These are phyloP conservation scores for Nicotiana benthamiana DNA, from an alignment of 257 asterid species.

Conservation along the genomic window DNA sequence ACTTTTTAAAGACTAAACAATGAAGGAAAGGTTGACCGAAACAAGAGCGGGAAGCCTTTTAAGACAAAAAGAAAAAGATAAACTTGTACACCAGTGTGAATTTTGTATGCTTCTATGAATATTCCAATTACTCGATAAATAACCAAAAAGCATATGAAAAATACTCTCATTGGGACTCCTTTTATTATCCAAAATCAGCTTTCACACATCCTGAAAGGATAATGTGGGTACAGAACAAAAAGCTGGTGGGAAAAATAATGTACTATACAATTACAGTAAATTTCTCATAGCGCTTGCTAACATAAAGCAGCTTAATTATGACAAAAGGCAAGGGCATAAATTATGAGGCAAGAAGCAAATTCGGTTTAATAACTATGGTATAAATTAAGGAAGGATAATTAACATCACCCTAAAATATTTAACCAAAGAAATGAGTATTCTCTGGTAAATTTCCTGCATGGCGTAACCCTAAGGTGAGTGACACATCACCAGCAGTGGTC, in stretches of 20 bases:
- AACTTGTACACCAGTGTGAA: background rate
- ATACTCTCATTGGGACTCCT: background rate
- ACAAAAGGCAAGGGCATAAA: background rate
- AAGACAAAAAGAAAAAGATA: background rate
- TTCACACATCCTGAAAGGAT: background rate
- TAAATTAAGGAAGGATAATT: background rate
- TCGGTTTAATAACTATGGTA: background rate
- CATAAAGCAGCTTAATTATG: constrained; percentile 3
- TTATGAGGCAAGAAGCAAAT: background rate
- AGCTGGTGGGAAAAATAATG: constrained; percentile 5
- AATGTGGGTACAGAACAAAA: background rate
- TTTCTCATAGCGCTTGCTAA: background rate
- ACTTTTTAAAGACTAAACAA: background rate
- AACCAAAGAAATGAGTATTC: constrained; percentile 55
- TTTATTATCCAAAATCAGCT: constrained; percentile 1
- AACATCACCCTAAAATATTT: constrained; percentile 31
- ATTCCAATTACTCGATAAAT: background rate
- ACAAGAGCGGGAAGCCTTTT: background rate
- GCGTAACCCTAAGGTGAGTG: constrained; percentile 92
- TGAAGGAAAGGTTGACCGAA: background rate
- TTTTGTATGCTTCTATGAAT: background rate
- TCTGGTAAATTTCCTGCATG: constrained; percentile 90
- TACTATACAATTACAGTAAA: constrained; percentile 40
- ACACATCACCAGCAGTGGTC: constrained; percentile 64
- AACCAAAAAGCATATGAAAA: background rate